Evolutionary conservation across 2,329 filamentous ascomycete genomes (phyloP), one percentile per base, ranked within the genome.

Genomic region (Pezizomycotina sp.): DNA sequence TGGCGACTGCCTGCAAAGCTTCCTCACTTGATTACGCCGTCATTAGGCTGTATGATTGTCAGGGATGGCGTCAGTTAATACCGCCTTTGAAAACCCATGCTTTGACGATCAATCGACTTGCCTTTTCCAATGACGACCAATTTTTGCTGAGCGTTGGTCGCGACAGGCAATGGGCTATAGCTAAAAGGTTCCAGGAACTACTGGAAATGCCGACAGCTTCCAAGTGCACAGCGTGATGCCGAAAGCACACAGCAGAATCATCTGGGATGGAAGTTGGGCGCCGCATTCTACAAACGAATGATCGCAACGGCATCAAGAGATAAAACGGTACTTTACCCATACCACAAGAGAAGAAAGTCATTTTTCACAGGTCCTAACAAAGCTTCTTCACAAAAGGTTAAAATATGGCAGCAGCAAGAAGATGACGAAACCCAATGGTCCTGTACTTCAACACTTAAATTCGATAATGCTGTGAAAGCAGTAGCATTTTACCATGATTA

Each of bases 21-120:
- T 92, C 77, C 53, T 91, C 83, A 1, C 65, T 86, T 38, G 89
- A 93, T 56, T 89, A 98, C 55, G 89, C 89, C 27, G 84, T 95
- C 24, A 81, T 98, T 50, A 73, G 89, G 13, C 58, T 98, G 5
- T 95, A 92, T 53, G 82, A 92, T 54, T 89, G 84, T 8, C 69
- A 70, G 27, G 34, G 32, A 9, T 98, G 89, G 89, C 77, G 81
- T 12, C 83, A 98, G 59, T 62, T 93, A 26, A 74, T 71, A 41
- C 84, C 86, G 2, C 69, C 86, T 0, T 64, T 98, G 19, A 68
- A 71, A n/a, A 77, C 79, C 1, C 89, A 98, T 58, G 73, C 77
- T 0, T 65, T 95, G 35, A 98, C 89, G 0, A 77, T 84, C 15
- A 86, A 83, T 0, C 68, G 78, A 10, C 62, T 98, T 22, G 66